Evolutionary conservation across 2,329 filamentous ascomycete species (phyloP).

Genomic region (Cryphonectria radicalis): DNA sequence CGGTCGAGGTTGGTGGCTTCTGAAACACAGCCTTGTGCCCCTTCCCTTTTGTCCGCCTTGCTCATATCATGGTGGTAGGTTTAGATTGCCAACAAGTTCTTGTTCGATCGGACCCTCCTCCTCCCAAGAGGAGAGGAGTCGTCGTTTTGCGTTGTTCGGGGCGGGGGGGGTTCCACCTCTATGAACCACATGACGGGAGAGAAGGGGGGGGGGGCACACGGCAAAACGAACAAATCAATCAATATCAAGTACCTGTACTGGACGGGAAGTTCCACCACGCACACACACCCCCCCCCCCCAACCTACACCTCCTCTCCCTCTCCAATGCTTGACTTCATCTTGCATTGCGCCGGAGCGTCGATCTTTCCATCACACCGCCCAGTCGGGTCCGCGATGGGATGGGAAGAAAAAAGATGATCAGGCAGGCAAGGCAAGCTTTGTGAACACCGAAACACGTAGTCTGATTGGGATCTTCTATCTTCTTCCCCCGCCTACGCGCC

Average conservation of each 20-base stretch:
- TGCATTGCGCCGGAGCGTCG: neutral
- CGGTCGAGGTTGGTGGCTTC: neutral
- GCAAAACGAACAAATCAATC: neutral
- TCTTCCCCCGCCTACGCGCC: neutral
- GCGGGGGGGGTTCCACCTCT: neutral
- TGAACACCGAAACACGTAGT: neutral
- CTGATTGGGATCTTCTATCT: conserved; percentile 15
- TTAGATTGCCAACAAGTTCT: neutral
- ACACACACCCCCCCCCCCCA: too few species aligned
- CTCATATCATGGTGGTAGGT: neutral
- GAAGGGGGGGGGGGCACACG: too few species aligned
- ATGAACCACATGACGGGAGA: neutral
- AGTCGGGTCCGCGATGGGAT: neutral
- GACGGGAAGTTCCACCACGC: neutral
- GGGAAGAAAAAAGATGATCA: conserved; percentile 1
- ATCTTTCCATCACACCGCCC: conserved; percentile 7
- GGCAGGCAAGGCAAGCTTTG: neutral
- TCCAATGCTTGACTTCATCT: conserved; percentile 8
- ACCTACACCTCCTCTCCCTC: neutral
- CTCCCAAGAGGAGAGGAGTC: neutral
- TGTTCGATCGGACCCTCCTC: neutral
- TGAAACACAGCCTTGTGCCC: conserved; percentile 17
- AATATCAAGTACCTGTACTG: neutral
- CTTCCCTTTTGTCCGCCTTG: neutral
- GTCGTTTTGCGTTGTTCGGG: neutral